Evolutionary conservation across 2,329 filamentous ascomycete genomes (phyloP), one percentile per base, ranked within the genome.

Genomic region (Phialophora tarda): DNA sequence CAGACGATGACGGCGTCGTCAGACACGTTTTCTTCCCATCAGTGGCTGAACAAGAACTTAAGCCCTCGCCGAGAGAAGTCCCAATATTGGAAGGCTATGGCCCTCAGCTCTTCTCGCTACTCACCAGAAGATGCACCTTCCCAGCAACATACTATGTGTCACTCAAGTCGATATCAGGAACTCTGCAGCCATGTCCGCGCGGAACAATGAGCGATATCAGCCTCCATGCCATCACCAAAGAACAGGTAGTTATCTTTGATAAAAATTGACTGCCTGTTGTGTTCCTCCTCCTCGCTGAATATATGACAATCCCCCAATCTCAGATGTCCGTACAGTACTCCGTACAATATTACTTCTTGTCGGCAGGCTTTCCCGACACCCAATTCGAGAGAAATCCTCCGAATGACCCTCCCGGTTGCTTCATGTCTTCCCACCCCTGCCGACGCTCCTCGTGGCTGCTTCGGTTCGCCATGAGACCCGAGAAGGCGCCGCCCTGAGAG

Each of bases 351-450:
- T 24, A 67, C 65, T 70, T 70, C 65, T 70, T 70, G n/a, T 70
- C 68, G 1, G 56, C 60, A 38, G 68, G 63, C 26, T 70, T 70
- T 4, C 26, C 26, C 24, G 57, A 60, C 34, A 68, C 63, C 24
- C 68, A 24, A 5, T 56, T 56, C 21, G 65, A 65, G 38, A 70
- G 56, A 26, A 70, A 62, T 1, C 65, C 68, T 5, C 68, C 63
- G 21, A 65, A 61, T 6, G 62, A 28, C 0, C 65, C 68, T 10
- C 47, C 59, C 1, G 62, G 56, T n/a, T 47, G 41, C 44, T 68
- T 67, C 62, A 71, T 66, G 57, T 71, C 69, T 17, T 67, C 65
- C 64, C 65, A 71, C 48, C 60, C 51, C 53, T 69, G 66, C 12
- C 69, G 64, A 14, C 64, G 66, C 7, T 67, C 41, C 24, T 64